Percentiles rank a stretch among this genome's conserved stretches.
These are phyloP conservation scores for Udeniomyces megalosporus DNA, from an alignment of 768 basidiomycete species.

Conservation along the genomic window DNA sequence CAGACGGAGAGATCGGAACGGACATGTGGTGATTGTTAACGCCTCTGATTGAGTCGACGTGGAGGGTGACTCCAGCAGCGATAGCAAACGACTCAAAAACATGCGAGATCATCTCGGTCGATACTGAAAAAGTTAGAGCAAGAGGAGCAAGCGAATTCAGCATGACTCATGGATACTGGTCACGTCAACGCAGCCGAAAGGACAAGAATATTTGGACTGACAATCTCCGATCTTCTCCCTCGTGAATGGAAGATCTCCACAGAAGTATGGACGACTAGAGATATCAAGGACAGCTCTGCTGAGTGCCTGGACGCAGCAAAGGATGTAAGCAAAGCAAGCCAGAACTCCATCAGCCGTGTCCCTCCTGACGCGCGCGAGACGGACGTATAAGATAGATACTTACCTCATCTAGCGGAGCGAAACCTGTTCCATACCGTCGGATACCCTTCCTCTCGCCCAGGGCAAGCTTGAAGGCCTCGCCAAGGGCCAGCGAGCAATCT, in stretches of 20 bases:
- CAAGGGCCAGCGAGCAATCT: slow-evolving; percentile 42
- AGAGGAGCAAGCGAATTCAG: not conserved
- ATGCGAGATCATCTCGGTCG: slow-evolving; percentile 94
- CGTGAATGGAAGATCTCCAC: slow-evolving; percentile 52
- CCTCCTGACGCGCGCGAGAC: too few species aligned
- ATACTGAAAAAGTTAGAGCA: slow-evolving; percentile 20
- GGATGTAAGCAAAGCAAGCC: not conserved
- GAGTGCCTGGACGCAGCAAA: too few species aligned
- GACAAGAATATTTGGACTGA: slow-evolving; percentile 17
- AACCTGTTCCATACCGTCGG: slow-evolving; percentile 84
- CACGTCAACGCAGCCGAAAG: too few species aligned
- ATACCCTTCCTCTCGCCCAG: slow-evolving; percentile 90
- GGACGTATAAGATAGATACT: slow-evolving; percentile 17
- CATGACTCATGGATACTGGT: not conserved
- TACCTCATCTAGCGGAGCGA: slow-evolving; percentile 93
- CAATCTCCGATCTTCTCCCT: slow-evolving; percentile 39
- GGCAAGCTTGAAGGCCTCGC: slow-evolving; percentile 75
- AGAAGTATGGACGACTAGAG: slow-evolving; percentile 90
- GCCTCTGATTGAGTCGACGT: slow-evolving; percentile 83
- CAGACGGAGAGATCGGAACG: slow-evolving; percentile 18
- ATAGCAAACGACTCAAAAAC: slow-evolving; percentile 97
- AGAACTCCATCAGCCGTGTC: not conserved
- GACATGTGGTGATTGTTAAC: slow-evolving; percentile 97
- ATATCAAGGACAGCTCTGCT: slow-evolving; percentile 95
- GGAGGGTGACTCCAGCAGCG: slow-evolving; percentile 80